A percentile compares a stretch with the other conserved stretches of the same genome.
phyloP scores from a whole-genome alignment of 1,284 basidiomycete genomes.

The Hemileia vastatrix region DNA sequence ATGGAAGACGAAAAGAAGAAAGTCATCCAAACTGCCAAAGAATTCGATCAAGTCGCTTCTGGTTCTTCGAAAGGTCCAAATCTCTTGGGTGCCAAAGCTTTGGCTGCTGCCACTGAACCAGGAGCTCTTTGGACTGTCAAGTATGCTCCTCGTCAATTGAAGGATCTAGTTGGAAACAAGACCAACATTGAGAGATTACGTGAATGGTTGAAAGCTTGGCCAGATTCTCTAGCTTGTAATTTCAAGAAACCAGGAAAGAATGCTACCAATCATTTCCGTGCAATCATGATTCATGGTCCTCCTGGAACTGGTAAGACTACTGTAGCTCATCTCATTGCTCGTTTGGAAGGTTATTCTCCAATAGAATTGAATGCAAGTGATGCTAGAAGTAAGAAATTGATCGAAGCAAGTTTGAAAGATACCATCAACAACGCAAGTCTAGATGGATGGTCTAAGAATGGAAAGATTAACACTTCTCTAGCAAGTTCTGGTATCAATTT shows the following conservation, averaged over 20 bases:
- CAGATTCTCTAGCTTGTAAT: conserved; percentile 51
- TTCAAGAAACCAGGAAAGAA: conserved; percentile 94
- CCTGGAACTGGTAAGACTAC: conserved; percentile 98
- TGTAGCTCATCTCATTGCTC: conserved; percentile 81
- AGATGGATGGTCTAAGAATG: conserved; percentile 65
- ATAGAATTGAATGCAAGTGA: conserved; percentile 96
- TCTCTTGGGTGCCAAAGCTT: not conserved
- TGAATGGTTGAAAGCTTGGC: conserved; percentile 76
- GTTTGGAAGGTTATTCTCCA: conserved; percentile 73
- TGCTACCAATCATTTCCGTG: conserved; percentile 76
- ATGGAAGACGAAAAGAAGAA: conserved; percentile 63
- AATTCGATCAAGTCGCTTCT: conserved; percentile 24
- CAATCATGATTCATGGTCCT: conserved; percentile 78
- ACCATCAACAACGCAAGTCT: conserved; percentile 79
- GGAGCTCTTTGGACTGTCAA: conserved; percentile 95
- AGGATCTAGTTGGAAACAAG: conserved; percentile 94
- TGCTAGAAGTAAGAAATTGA: conserved; percentile 84
- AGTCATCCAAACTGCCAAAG: too few relatives aligned
- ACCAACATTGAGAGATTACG: conserved; percentile 74
- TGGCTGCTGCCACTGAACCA: conserved; percentile 12
- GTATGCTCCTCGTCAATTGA: conserved; percentile 76
- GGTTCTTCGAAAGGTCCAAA: not conserved
- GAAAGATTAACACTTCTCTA: conserved; percentile 26
- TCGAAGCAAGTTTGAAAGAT: too few relatives aligned
- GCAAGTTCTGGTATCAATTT: too few relatives aligned